Conservation (phyloP, 2,329 filamentous ascomycete species). For the Exophiala oligosperma region DNA sequence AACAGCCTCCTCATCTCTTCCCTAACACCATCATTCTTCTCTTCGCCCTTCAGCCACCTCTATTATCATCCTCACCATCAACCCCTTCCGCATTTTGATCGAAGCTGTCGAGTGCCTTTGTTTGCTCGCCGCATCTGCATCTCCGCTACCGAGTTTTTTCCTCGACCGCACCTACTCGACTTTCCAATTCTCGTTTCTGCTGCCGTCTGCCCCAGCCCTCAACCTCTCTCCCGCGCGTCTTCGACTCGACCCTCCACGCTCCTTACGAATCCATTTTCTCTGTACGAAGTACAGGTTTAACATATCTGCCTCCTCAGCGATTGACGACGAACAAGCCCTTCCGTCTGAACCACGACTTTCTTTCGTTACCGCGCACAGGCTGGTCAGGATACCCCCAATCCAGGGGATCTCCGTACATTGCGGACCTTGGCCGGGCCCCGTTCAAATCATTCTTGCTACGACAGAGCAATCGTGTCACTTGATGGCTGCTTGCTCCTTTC, state of each 20-base stretch:
- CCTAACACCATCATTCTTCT: slow-evolving; percentile 9
- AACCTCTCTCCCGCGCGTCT: slow-evolving; percentile 15
- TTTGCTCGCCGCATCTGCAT: slow-evolving; percentile 2
- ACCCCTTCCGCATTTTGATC: slow-evolving; percentile 2
- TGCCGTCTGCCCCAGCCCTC: slow-evolving; percentile 16
- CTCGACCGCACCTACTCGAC: slow-evolving; percentile 10
- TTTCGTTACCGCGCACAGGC: background rate
- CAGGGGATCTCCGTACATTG: slow-evolving; percentile 2
- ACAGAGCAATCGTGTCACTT: slow-evolving; percentile 5
- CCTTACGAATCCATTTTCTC: slow-evolving; percentile 10
- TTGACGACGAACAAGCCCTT: background rate
- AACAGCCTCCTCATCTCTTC: slow-evolving; percentile 6
- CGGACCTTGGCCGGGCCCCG: slow-evolving; percentile 4
- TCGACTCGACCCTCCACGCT: slow-evolving; percentile 22
- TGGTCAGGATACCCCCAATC: background rate
- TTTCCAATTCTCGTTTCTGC: slow-evolving; percentile 7
- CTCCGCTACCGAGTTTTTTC: slow-evolving; percentile 8
- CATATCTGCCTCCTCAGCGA: background rate
- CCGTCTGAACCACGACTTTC: background rate
- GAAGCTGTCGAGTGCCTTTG: background rate
- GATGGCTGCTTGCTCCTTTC: slow-evolving; percentile 10
- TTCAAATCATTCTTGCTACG: background rate
- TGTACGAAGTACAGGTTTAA: background rate
- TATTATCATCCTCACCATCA: background rate
- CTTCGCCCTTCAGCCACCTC: slow-evolving; percentile 1